A percentile compares a stretch with the other conserved stretches of the same genome.
Conservation (phyloP, 1,284 basidiomycete species). For the Ustilago esculenta region DNA sequence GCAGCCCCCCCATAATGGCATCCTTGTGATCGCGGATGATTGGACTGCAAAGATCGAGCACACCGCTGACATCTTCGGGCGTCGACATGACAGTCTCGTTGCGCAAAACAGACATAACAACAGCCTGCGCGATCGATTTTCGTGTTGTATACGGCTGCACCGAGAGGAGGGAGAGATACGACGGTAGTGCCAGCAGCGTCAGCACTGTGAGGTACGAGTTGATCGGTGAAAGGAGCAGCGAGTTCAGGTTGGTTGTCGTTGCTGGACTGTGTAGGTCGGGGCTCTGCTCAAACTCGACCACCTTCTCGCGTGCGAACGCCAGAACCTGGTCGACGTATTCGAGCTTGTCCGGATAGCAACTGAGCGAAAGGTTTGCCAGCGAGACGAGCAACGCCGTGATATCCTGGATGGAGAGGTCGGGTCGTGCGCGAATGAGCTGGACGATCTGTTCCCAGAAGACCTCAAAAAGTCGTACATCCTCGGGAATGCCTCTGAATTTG, state of each 20-base stretch:
- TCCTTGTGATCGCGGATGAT: slow-evolving; percentile 62
- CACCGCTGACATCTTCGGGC: slow-evolving; percentile 64
- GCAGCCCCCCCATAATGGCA: slow-evolving; percentile 35
- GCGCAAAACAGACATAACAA: slow-evolving; percentile 61
- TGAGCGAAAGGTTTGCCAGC: slow-evolving; percentile 62
- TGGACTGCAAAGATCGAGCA: slow-evolving; percentile 60
- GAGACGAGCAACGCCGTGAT: slow-evolving; percentile 63
- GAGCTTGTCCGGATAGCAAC: slow-evolving; percentile 65
- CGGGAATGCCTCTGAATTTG: slow-evolving; percentile 65
- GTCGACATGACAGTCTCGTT: slow-evolving; percentile 63
- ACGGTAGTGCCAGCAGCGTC: slow-evolving; percentile 62
- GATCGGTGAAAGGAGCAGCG: slow-evolving; percentile 62
- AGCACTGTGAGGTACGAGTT: slow-evolving; percentile 61
- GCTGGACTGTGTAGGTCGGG: slow-evolving; percentile 53
- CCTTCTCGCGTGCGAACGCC: slow-evolving; percentile 61
- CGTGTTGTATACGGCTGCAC: slow-evolving; percentile 60
- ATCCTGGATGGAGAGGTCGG: slow-evolving; percentile 64
- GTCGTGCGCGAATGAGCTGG: slow-evolving; percentile 63
- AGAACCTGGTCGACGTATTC: slow-evolving; percentile 67
- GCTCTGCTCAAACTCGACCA: slow-evolving; percentile 54
- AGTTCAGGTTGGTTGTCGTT: slow-evolving; percentile 56
- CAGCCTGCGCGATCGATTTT: slow-evolving; percentile 63
- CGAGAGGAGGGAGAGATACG: slow-evolving; percentile 56
- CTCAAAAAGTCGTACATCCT: slow-evolving; percentile 65
- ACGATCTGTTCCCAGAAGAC: slow-evolving; percentile 67